Evolutionary conservation across 768 basidiomycete genomes (phyloP).

Genomic region (Hypsizygus marmoreus): DNA sequence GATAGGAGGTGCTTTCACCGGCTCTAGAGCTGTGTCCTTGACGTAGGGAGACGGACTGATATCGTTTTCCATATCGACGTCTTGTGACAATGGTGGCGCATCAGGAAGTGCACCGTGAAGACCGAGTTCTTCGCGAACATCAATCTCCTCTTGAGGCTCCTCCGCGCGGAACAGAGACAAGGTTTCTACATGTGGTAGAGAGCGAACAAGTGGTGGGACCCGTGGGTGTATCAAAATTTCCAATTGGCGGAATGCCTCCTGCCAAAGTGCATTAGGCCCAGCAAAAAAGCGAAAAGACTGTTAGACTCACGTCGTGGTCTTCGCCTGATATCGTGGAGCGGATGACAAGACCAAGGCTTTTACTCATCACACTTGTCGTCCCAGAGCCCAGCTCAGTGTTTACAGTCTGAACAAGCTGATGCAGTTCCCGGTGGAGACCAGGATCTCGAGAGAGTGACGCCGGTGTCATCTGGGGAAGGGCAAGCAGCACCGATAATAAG

Average conservation of each 20-base stretch:
- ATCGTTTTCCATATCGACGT: slow-evolving; percentile 27
- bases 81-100: slow-evolving; percentile 15
- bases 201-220: slow-evolving; percentile 71
- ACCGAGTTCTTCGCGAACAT: slow-evolving; percentile 42
- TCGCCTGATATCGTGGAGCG: slow-evolving; percentile 11
- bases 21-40: background rate
- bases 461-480: slow-evolving; percentile 56
- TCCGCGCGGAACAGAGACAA: slow-evolving; percentile 64
- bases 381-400: slow-evolving; percentile 54
- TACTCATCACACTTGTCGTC: slow-evolving; percentile 60
- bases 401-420: slow-evolving; percentile 46
- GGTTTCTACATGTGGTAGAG: slow-evolving; percentile 62
- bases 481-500: slow-evolving; percentile 56
- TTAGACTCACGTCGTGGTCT: slow-evolving; percentile 14
- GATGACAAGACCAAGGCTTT: slow-evolving; percentile 58
- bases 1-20: background rate
- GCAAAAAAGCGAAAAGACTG: background rate
- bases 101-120: slow-evolving; percentile 25
- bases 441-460: slow-evolving; percentile 56
- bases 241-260: slow-evolving; percentile 37
- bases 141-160: slow-evolving; percentile 64
- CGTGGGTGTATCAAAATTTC: slow-evolving; percentile 79
- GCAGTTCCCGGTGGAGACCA: slow-evolving; percentile 46
- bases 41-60: background rate
- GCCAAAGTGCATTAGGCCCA: background rate